Base-by-base conservation (phyloP, 1,284 basidiomycete genomes). In the Marasmius fiardii region DNA sequence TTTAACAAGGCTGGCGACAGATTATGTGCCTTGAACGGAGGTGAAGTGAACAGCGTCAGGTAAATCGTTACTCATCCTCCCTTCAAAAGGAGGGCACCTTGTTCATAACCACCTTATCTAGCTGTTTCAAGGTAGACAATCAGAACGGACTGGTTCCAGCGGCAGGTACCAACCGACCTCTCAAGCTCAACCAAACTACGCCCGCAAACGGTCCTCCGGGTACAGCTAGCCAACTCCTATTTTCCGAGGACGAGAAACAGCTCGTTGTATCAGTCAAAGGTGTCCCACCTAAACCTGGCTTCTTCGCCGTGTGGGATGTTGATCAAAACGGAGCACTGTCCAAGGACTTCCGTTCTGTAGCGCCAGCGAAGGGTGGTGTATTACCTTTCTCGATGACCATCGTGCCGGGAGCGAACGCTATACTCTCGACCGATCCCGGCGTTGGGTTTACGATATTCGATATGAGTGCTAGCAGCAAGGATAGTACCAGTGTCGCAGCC, bases 191-290 rank as follows among this genome's bases (percentile, higher is more conserved):
- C 61, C 75, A 78, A 64, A 77, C 77, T 1, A 79, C 78, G 3
- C 71, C 72, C 39, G 68, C 72, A 0, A 70, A 61, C 20, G 72
- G 72, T 7, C 78, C 77, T 6, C 67, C 74, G 3, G 74, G 72
- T 43, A 72, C 69, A 11, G 69, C 69, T 37, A 74, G 71, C 59
- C 74, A 80, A 44, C 60, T 81, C 55, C 56, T 78, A 33, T 80
- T 80, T 69, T 72, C 66, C 35, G 73, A 76, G 60, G 74, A 78
- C 60, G 69, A 67, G 53, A 71, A 61, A 34, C 68, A 75, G 57
- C 69, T 81, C 35, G 65, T 79, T 49, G 78, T 71, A 7, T 74
- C 77, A 34, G 73, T 80, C 61, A 80, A 81, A 62, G 79, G 78
- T 24, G 58, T 68, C 21, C 75, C 77, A 7, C 68, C 71, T 5